Evolutionary conservation across 805 yeast species (phyloP).

Genomic region (Cyberlindnera mississippiensis): DNA sequence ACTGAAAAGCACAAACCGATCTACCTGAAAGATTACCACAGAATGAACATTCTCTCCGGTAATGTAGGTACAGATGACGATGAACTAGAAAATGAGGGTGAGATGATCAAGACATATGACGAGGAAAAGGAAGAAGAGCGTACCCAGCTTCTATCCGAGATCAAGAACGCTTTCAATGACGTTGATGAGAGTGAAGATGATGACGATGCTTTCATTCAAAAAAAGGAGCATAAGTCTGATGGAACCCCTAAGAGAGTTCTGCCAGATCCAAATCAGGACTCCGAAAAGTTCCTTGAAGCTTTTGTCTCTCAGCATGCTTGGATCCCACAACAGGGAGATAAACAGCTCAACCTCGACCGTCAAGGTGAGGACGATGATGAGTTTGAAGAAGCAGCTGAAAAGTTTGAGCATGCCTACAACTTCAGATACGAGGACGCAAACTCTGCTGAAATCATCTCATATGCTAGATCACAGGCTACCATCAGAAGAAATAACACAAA

Average conservation of each 20-base stretch:
- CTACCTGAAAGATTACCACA: conserved; percentile 87
- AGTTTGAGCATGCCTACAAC: conserved; percentile 88
- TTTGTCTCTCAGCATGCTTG: conserved; percentile 80
- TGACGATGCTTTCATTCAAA: conserved; percentile 43
- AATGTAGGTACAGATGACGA: conserved; percentile 48
- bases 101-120: conserved; percentile 63
- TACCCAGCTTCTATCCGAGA: conserved; percentile 67
- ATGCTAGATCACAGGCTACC: conserved; percentile 93
- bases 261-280: conserved; percentile 64
- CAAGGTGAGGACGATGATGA: conserved; percentile 63
- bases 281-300: conserved; percentile 66
- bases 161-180: conserved; percentile 61
- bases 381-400: conserved; percentile 88
- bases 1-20: conserved; percentile 58
- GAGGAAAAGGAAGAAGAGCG: conserved; percentile 75
- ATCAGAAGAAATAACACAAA: conserved; percentile 75
- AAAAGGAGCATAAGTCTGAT: conserved; percentile 39
- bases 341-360: conserved; percentile 47
- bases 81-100: conserved; percentile 42
- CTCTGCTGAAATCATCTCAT: conserved; percentile 85
- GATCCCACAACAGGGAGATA: conserved; percentile 73
- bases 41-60: conserved; percentile 75
- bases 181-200: conserved; percentile 39
- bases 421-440: conserved; percentile 92
- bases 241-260: conserved; percentile 32